phyloP scores from a whole-genome alignment of 169 alveolate species.

The Eimeria necatrix region DNA sequence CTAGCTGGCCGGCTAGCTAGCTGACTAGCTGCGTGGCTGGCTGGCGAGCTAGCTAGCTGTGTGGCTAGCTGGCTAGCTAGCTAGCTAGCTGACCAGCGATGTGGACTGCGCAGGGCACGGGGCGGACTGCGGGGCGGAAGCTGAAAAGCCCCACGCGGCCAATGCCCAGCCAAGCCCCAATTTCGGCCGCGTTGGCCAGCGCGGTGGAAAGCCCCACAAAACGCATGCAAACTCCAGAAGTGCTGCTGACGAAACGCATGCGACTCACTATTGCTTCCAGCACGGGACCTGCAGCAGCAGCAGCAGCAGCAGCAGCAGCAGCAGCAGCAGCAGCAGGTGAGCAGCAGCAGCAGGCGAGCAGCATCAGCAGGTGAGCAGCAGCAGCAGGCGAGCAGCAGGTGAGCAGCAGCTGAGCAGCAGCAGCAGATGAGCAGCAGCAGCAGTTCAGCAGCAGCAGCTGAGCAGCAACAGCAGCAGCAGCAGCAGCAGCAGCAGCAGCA shows the following conservation, averaged over 20 bases:
- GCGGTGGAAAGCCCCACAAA: conserved; percentile 98
- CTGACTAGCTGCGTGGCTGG: too few species aligned
- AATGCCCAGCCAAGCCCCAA: conserved; percentile 99
- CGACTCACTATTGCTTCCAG: conserved; percentile 98
- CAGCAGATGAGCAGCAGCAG: background rate
- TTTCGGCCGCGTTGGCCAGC: conserved; percentile 98
- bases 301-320: background rate
- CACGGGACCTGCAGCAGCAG: conserved; percentile 96
- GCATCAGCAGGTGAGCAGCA: too few species aligned
- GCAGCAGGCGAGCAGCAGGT: too few species aligned
- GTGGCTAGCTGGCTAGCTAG: too few species aligned
- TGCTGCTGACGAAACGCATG: conserved; percentile 96
- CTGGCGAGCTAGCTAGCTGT: too few species aligned
- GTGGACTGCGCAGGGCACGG: conserved; percentile 98
- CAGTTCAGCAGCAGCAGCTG: background rate
- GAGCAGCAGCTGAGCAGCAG: background rate
- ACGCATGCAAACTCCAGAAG: conserved; percentile 93
- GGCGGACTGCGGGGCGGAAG: conserved; percentile 98
- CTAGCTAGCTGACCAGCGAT: conserved; percentile 97
- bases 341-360: too few species aligned
- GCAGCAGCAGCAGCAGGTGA: too few species aligned
- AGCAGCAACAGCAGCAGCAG: background rate
- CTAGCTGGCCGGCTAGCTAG: too few species aligned
- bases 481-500: background rate
- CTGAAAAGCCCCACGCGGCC: conserved; percentile 96